Evolutionary conservation across 73 alveolate genomes (phyloP), one percentile per base, ranked within the genome.

Genomic region (Symbiodinium natans): DNA sequence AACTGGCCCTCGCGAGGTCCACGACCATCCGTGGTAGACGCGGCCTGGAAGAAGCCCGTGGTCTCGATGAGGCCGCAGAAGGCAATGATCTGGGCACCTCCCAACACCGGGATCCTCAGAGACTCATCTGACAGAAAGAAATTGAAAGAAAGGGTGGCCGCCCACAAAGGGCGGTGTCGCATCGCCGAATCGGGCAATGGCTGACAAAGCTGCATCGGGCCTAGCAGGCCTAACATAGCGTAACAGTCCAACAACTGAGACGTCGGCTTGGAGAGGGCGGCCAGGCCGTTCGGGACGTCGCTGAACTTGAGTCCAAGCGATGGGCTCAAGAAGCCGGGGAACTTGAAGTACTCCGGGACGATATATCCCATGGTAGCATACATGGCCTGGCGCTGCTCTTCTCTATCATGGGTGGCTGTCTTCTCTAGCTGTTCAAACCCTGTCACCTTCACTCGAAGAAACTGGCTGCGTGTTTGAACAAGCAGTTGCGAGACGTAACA

Each of bases 71-170:
- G 82, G 82, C 82, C 82, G 39, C 36, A 21, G 39, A 87, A 87
- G 11, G 84, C 83, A n/a, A 87, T 54, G 63, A 87, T 87, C 41
- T 87, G 94, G 34, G 84, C 84, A 19, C 94, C 83, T 31, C 94
- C 94, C 25, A 87, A 84, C 46, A 87, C 94, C 9, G 93, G 93
- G 82, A 86, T 36, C 93, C 93, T 86, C 36, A 86, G 77, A 23
- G 34, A 15, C 27, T 25, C 34, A 17, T 59, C 34, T 4, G 21
- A 8, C n/a, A 17, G 36, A 15, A 23, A 27, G 3, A 59, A 59
- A 27, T 31, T 59, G 27, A 11, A 0, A 31, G 21, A 59, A 23
- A 59, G 34, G 13, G 21, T 7, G 36, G 19, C 0, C 0, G 38
- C 36, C 82, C 36, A 63, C 25, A 34, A 27, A 9, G 10, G 1